Base-by-base conservation (phyloP, 805 yeast genomes). In the Wickerhamiella brachini region DNA sequence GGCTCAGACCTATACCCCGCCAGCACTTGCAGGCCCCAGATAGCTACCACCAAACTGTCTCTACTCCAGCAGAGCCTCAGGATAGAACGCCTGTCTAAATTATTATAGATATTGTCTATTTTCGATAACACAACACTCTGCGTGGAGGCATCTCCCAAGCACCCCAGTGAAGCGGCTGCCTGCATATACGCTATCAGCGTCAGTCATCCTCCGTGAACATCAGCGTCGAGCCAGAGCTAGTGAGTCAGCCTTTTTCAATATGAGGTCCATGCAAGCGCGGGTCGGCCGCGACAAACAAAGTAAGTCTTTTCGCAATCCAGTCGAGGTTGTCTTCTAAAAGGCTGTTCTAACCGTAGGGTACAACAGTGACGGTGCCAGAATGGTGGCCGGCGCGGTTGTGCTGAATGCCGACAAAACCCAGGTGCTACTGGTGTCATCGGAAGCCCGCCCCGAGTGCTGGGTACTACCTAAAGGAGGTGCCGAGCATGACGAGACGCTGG, bases 391-490 rank as follows among this genome's bases (percentile, higher is more conserved):
- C 0, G 85, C 95, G 57, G 76, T 93, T 10, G 81, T 90, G 23
- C 67, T 90, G 47, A 78, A 80, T 58, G 63, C 65, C 1, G 70
- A 73, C 24, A 76, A 73, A 51, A 73, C 72, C 26, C 75, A 79
- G 58, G 88, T 90, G 18, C 74, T 93, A 9, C 76, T 93, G 80
- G 77, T 93, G 22, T 76, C 84, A 51, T 85, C 97, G 1, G 72
- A 83, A 13, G 80, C 81, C 6, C 80, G 79, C 55, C 74, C 72
- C 43, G 76, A 78, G 52, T 74, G 74, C 57, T 90, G 95, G 95
- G 85, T 93, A 7, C 66, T 93, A 3, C 98, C 98, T 4, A 93
- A 93, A 65, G 98, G 98, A 34, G 98, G 98, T 1, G 80, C 89
- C 41, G 98, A 93, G 66, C 63, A 64, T 26, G 98, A 93, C 65